Base-by-base conservation (phyloP, 2,329 filamentous ascomycete genomes). In the Calonectria pseudoreteaudii region DNA sequence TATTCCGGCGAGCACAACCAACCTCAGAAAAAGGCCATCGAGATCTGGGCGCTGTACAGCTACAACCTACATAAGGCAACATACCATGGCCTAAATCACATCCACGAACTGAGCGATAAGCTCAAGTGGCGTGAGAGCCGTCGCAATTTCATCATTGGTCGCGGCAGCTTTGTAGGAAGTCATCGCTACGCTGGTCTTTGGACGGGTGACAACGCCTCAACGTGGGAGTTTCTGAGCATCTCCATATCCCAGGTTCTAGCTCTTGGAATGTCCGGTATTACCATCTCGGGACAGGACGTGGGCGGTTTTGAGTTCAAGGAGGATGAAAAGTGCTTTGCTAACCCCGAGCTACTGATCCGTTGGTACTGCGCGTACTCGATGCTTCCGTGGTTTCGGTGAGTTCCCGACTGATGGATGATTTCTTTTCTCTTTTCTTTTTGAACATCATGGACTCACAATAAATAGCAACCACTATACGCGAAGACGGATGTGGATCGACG, bases 21-120 rank as follows among this genome's bases (percentile, higher is more conserved):
- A 11, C 53, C 56, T 18, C 26, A 62, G 34, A 70, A 49, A 60
- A 70, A 62, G 14, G 68, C 68, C 18, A 70, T 70, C 5, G 68
- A 70, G 8, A 41, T 70, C 14, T 70, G 58, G 68, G 60, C 47
- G 8, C 36, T 70, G 3, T 70, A 56, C 28, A 65, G 58, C 20
- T 66, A 70, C 36, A 70, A 66, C 11, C 4, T 70, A 26, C 68
- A 70, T 36, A 66, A 70, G 28, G 68, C 68, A 20, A 70, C 68
- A 1, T 70, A 65, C 58, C 47, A 70, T 20, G 68, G 68, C 4
- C 60, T 66, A 10, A 50, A 70, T n/a, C 56, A 62, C 10, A 4
- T 62, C 10, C 36, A 62, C 5, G 56, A 62, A 26, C 23, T 62
- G 1, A 41, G 56, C 23, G 34, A 36, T 1, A 64, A 70, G 49